Evolutionary conservation across 805 yeast genomes (phyloP).

Genomic region (Dipodascus geniculatus): DNA sequence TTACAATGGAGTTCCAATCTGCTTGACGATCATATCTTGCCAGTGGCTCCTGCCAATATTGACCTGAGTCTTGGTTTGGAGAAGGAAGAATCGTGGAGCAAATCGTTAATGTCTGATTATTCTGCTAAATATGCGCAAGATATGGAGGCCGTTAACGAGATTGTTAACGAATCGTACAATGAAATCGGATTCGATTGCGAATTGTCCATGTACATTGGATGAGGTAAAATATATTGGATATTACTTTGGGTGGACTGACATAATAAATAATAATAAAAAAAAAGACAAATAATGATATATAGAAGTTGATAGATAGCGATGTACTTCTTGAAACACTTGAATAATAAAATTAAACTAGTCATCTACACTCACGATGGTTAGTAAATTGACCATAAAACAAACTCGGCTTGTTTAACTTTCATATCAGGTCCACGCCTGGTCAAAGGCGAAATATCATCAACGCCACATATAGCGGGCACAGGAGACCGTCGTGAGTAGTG

Average conservation of each 20-base stretch:
- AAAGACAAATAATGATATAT: too few species aligned
- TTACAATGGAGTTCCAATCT: background rate
- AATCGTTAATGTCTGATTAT: background rate
- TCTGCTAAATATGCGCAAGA: background rate
- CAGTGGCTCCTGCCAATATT: background rate
- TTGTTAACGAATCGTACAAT: background rate
- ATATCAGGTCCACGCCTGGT: constrained; percentile 1
- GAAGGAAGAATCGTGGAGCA: background rate
- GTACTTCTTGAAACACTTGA: too few species aligned
- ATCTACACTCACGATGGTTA: background rate
- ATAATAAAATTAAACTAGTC: too few species aligned
- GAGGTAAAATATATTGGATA: too few species aligned
- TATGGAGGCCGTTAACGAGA: background rate
- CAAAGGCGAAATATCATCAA: constrained; percentile 1
- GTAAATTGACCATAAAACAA: background rate
- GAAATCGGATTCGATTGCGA: background rate
- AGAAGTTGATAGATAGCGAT: too few species aligned
- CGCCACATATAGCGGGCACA: constrained; percentile 1
- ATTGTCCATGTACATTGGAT: background rate
- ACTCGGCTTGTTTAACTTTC: background rate
- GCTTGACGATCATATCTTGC: background rate
- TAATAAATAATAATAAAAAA: too few species aligned
- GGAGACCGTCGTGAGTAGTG: constrained; percentile 2
- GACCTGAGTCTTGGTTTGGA: too few species aligned
- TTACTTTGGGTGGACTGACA: too few species aligned